Percentiles rank a stretch among this genome's conserved stretches.
These are phyloP conservation scores for Apiospora saccharicola DNA, from an alignment of 2,329 filamentous ascomycete genomes.

Conservation along the genomic window DNA sequence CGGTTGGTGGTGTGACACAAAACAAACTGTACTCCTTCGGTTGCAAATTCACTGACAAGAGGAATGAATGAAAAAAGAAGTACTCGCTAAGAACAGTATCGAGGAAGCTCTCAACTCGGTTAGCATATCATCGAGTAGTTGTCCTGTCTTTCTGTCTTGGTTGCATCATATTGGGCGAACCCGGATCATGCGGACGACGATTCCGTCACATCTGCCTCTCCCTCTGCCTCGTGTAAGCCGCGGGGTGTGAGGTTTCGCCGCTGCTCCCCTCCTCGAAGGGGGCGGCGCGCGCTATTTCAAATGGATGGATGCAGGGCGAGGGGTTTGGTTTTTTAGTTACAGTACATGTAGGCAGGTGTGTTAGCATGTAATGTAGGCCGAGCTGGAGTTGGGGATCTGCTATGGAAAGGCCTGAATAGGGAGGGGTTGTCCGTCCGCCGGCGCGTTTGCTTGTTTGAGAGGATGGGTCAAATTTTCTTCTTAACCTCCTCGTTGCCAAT, in stretches of 20 bases:
- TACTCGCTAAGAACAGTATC: neutral
- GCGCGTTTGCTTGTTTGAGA: conserved; percentile 12
- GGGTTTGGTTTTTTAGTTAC: neutral
- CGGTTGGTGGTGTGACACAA: conserved; percentile 6
- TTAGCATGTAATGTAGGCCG: neutral
- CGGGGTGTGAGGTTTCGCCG: conserved; percentile 17
- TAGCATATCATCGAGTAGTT: neutral
- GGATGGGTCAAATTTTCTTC: neutral
- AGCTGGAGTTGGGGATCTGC: conserved; percentile 6
- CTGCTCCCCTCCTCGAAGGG: neutral
- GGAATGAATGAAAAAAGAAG: neutral
- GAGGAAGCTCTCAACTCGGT: neutral
- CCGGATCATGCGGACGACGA: conserved; percentile 14
- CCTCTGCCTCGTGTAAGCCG: conserved; percentile 10
- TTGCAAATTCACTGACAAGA: neutral
- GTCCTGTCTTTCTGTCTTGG: neutral
- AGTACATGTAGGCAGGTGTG: neutral
- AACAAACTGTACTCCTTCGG: neutral
- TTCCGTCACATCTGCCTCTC: conserved; percentile 1
- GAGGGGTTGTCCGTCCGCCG: conserved; percentile 12
- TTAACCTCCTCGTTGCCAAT: neutral
- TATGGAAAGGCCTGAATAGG: conserved; percentile 4
- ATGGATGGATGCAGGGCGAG: conserved; percentile 16
- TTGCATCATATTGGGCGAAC: conserved; percentile 13
- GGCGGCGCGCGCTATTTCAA: conserved; percentile 17